phyloP scores from a whole-genome alignment of 2,329 filamentous ascomycete genomes.

The Thyridium curvatum region DNA sequence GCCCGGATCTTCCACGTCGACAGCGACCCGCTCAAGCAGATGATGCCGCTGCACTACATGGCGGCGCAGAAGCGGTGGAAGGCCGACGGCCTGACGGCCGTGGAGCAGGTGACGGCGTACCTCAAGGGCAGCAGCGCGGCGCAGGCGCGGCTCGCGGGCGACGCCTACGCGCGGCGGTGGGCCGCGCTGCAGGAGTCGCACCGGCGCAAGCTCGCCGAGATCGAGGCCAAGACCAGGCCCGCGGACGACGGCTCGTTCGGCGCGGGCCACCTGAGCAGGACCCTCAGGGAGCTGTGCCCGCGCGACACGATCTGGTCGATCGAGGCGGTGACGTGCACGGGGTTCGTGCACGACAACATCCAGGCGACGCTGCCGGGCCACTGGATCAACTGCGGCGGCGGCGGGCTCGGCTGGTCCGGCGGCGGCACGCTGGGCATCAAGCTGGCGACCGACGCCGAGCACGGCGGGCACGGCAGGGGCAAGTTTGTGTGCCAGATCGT shows the following conservation, averaged over 20 bases:
- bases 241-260: conserved; percentile 57
- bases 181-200: conserved; percentile 51
- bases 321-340: conserved; percentile 67
- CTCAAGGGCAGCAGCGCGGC: conserved; percentile 42
- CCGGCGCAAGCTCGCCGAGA: conserved; percentile 49
- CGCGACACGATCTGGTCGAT: conserved; percentile 62
- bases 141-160: conserved; percentile 29
- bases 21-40: conserved; percentile 60
- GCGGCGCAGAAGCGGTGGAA: conserved; percentile 58
- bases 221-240: conserved; percentile 51
- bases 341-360: conserved; percentile 61
- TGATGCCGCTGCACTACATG: conserved; percentile 70
- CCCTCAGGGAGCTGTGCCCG: conserved; percentile 27
- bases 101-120: conserved; percentile 63
- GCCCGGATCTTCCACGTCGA: conserved; percentile 59
- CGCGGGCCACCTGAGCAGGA: conserved; percentile 35
- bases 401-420: conserved; percentile 47
- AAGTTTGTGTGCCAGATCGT: conserved; percentile 43
- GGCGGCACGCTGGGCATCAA: conserved; percentile 45
- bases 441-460: conserved; percentile 32
- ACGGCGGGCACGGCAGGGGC: conserved; percentile 28
- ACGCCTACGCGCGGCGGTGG: conserved; percentile 36
- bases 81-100: conserved; percentile 56
- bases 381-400: conserved; percentile 48
- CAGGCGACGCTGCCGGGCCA: conserved; percentile 47